A percentile compares a stretch with the other conserved stretches of the same genome.
Evolutionary conservation across 495 filamentous ascomycete genomes (phyloP).

Genomic region (Hypoxylon lienhwacheense): DNA sequence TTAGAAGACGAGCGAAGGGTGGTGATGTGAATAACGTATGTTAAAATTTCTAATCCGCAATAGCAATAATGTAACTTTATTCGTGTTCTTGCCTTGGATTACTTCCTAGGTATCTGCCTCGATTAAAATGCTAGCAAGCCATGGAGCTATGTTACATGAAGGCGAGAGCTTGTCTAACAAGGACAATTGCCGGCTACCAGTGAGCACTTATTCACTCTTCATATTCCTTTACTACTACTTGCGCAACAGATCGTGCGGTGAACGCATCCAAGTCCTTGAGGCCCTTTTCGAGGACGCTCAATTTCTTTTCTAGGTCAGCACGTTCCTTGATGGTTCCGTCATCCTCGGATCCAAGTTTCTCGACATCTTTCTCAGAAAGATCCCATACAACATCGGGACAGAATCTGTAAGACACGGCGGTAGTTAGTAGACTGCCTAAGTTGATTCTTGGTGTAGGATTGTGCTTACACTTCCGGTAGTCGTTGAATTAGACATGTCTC

Average conservation of each 20-base stretch:
- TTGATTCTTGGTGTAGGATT: neutral
- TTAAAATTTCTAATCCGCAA: no score
- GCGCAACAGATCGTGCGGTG: constrained; percentile 13
- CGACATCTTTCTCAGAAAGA: constrained; percentile 18
- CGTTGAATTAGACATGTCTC: constrained; percentile 40
- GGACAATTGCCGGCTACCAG: no score
- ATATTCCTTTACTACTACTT: constrained; percentile 4
- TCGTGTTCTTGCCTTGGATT: no score
- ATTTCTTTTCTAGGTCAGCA: constrained; percentile 20
- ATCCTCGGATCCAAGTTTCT: constrained; percentile 32
- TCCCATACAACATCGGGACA: constrained; percentile 34
- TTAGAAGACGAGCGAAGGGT: no score
- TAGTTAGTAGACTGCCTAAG: neutral
- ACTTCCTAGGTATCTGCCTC: no score
- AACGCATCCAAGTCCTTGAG: constrained; percentile 29
- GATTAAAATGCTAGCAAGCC: no score
- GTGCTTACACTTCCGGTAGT: constrained; percentile 29
- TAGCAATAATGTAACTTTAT: no score
- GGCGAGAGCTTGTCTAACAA: no score
- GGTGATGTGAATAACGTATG: no score
- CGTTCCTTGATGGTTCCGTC: constrained; percentile 33
- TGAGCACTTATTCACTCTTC: no score
- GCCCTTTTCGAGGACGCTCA: constrained; percentile 23
- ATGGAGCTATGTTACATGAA: no score
- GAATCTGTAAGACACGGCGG: constrained; percentile 8